Evolutionary conservation across 2,329 filamentous ascomycete genomes (phyloP).

Genomic region (Calonectria crousiana): DNA sequence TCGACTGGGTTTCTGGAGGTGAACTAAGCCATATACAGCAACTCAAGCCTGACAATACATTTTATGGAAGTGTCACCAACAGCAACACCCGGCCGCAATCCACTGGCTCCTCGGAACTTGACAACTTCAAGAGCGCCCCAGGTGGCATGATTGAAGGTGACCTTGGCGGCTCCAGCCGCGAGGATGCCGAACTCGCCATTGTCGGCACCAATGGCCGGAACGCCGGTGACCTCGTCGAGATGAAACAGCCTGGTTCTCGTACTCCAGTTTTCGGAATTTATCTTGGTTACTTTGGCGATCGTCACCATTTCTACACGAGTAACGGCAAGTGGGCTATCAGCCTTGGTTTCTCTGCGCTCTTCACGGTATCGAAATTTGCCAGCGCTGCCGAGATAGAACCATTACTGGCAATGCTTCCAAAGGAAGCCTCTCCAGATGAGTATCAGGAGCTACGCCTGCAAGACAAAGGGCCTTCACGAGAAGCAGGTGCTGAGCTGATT

Average conservation of each 20-base stretch:
- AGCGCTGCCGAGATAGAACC: conserved; percentile 55
- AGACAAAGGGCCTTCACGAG: conserved; percentile 58
- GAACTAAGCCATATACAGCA: conserved; percentile 11
- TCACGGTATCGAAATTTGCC: conserved; percentile 63
- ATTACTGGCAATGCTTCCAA: conserved; percentile 48
- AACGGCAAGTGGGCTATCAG: conserved; percentile 64
- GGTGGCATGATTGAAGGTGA: conserved; percentile 39
- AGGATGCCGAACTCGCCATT: conserved; percentile 41
- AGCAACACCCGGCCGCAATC: conserved; percentile 49
- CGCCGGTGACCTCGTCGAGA: conserved; percentile 66
- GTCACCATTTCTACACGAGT: conserved; percentile 67
- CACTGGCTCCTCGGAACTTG: conserved; percentile 48
- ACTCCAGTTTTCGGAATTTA: conserved; percentile 65
- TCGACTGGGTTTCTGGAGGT: conserved; percentile 32
- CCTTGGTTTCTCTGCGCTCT: conserved; percentile 58
- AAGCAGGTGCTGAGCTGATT: conserved; percentile 57
- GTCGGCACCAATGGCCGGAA: conserved; percentile 42
- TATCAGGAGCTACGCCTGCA: conserved; percentile 48
- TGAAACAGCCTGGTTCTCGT: conserved; percentile 55
- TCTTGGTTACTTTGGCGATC: conserved; percentile 62
- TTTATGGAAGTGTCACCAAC: conserved; percentile 46
- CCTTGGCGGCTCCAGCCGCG: conserved; percentile 43
- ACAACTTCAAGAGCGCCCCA: conserved; percentile 41
- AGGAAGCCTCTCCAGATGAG: conserved; percentile 42
- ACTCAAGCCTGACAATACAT: conserved; percentile 38